Percentiles rank a stretch among this genome's conserved stretches.
Conservation (phyloP, 2,329 filamentous ascomycete genomes). For the Epichloe sylvatica region DNA sequence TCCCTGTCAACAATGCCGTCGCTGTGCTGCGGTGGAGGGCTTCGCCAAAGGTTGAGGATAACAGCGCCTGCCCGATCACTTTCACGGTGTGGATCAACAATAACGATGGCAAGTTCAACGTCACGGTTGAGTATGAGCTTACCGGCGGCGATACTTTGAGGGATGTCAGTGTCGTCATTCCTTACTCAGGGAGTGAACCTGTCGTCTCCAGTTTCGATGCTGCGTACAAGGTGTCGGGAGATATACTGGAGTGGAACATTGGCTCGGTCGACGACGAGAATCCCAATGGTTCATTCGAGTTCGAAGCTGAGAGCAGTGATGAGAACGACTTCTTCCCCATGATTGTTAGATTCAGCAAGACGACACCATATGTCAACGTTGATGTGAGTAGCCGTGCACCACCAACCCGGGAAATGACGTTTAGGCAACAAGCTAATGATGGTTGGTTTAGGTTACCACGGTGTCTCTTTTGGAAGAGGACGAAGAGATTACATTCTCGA, state of each 20-base stretch:
- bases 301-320: slow-evolving; percentile 75
- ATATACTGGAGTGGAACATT: slow-evolving; percentile 87
- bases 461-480: slow-evolving; percentile 61
- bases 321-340: slow-evolving; percentile 98
- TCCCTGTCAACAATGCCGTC: slow-evolving; percentile 88
- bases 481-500: slow-evolving; percentile 69
- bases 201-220: slow-evolving; percentile 87
- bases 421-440: slow-evolving; percentile 13
- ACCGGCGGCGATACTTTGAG: slow-evolving; percentile 64
- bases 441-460: slow-evolving; percentile 38
- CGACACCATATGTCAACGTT: slow-evolving; percentile 75
- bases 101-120: slow-evolving; percentile 66
- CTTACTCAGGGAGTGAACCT: slow-evolving; percentile 73
- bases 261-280: slow-evolving; percentile 75
- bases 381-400: slow-evolving; percentile 52
- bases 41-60: slow-evolving; percentile 65
- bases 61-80: slow-evolving; percentile 73
- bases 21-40: slow-evolving; percentile 89
- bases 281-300: slow-evolving; percentile 78
- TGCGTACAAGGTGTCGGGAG: slow-evolving; percentile 83
- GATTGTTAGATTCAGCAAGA: slow-evolving; percentile 78
- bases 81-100: slow-evolving; percentile 98
- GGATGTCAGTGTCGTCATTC: slow-evolving; percentile 79
- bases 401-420: not conserved
- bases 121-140: slow-evolving; percentile 93